Base-by-base conservation (phyloP, 75 land plant species). In the Picea glauca region DNA sequence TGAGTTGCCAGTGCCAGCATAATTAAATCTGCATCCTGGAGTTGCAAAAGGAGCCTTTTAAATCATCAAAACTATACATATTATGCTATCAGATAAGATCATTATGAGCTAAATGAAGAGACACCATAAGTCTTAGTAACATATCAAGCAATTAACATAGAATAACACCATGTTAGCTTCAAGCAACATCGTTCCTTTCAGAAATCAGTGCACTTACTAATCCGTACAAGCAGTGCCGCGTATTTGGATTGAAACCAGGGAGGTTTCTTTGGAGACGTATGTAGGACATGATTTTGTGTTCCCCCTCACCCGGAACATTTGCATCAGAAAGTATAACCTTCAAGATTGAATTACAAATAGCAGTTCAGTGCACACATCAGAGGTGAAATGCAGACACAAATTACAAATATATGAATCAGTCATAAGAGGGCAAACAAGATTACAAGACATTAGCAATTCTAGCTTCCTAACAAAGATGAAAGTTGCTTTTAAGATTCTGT, bases 281-380 rank as follows among this genome's bases (percentile, higher is more conserved):
- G 78, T 92, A 96, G 9, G 98, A 92, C 98, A 96, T 96, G 38
- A 96, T 88, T 62, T 96, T 96, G 76, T 96, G 99, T 78, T 96
- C 99, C 66, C 99, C 99, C 84, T 96, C 99, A n/a, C 99, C 99
- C 80, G 98, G 98, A 79, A 93, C 98, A 87, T 96, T 96, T 78
- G 99, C 79, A 86, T 96, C 99, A 72, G 99, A 96, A 70, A 96
- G 83, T 82, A 96, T 92, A 73, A 96, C 99, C 99, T 96, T 92
- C 84, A 86, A 84, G 74, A 82, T 82, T 78, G 46, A 66, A 90
- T 40, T 84, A 80, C 79, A 83, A 61, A 80, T 63, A 80, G 75
- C 72, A 60, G 74, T 85, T 78, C 73, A 77, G 72, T 76, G 80
- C 80, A 84, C 78, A 81, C 78, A 38, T 59, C 62, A 84, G 75